phyloP scores from a whole-genome alignment of 805 yeast genomes.

The Yarrowia deformans region DNA sequence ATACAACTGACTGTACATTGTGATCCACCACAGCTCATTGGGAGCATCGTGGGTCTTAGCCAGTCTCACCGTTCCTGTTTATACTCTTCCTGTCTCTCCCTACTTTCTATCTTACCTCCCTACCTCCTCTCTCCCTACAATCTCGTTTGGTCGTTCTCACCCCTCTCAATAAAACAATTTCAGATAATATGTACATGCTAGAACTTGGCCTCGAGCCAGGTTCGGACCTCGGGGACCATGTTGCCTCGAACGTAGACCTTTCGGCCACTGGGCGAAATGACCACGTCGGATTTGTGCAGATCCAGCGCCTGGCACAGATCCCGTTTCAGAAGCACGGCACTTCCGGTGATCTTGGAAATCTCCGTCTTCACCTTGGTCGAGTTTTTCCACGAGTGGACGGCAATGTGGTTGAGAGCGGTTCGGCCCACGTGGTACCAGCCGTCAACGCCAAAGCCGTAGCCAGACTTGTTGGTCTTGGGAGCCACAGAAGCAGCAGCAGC shows the following conservation, averaged over 20 bases:
- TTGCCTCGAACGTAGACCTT: conserved; percentile 31
- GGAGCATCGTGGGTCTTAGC: too few relatives aligned
- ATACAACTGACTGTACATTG: too few relatives aligned
- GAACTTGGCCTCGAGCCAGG: conserved; percentile 24
- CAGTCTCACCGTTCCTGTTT: too few relatives aligned
- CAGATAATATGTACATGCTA: conserved; percentile 25
- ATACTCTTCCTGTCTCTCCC: too few relatives aligned
- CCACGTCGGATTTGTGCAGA: conserved; percentile 14
- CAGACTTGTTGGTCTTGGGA: conserved; percentile 10
- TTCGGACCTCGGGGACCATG: conserved; percentile 13
- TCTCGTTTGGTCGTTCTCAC: background rate
- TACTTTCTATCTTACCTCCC: background rate
- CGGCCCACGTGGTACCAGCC: conserved; percentile 39
- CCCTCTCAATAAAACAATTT: background rate
- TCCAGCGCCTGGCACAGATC: conserved; percentile 25
- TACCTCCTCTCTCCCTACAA: background rate
- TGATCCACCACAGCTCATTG: too few relatives aligned
- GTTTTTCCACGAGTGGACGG: conserved; percentile 39
- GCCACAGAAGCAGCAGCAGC: background rate
- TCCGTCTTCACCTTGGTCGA: conserved; percentile 31
- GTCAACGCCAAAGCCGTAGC: conserved; percentile 19
- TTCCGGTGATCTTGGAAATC: conserved; percentile 36
- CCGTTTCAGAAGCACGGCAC: conserved; percentile 31
- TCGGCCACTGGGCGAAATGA: conserved; percentile 20
- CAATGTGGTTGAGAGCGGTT: conserved; percentile 33